phyloP scores from a whole-genome alignment of 225 moss, liverwort and hornwort genomes.

The Neckera pumila region DNA sequence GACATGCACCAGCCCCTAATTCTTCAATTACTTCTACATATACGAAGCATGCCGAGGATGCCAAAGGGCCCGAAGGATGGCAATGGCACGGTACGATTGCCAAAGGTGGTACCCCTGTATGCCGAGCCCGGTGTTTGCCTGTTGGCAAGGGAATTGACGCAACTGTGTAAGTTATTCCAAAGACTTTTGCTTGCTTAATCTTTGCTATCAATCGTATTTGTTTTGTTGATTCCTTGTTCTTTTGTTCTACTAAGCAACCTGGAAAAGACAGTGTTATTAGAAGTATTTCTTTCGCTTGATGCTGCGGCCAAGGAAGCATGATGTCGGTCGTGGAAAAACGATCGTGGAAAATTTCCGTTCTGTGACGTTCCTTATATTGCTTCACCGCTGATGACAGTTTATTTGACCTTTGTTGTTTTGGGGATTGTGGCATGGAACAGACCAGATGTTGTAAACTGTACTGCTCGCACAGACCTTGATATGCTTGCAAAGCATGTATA shows the following conservation, averaged over 20 bases:
- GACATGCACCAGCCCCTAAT: constrained; percentile 27
- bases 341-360: neutral
- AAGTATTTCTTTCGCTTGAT: neutral
- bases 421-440: constrained; percentile 34
- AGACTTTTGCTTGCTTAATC: neutral
- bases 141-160: constrained; percentile 95
- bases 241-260: neutral
- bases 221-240: neutral
- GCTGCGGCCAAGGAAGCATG: neutral
- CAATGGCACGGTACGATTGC: constrained; percentile 99
- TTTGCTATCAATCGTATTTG: neutral
- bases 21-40: constrained; percentile 21
- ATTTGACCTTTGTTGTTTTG: neutral
- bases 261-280: neutral
- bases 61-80: constrained; percentile 74
- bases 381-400: neutral
- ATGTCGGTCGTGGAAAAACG: neutral
- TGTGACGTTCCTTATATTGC: neutral
- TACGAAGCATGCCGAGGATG: constrained; percentile 31
- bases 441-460: constrained; percentile 96
- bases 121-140: constrained; percentile 86
- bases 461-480: constrained; percentile 94
- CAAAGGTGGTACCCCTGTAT: constrained; percentile 98
- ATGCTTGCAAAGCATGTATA: constrained; percentile 99
- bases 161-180: constrained; percentile 60